Conservation (phyloP, 2,329 filamentous ascomycete species). For the Colletotrichum spinosum region DNA sequence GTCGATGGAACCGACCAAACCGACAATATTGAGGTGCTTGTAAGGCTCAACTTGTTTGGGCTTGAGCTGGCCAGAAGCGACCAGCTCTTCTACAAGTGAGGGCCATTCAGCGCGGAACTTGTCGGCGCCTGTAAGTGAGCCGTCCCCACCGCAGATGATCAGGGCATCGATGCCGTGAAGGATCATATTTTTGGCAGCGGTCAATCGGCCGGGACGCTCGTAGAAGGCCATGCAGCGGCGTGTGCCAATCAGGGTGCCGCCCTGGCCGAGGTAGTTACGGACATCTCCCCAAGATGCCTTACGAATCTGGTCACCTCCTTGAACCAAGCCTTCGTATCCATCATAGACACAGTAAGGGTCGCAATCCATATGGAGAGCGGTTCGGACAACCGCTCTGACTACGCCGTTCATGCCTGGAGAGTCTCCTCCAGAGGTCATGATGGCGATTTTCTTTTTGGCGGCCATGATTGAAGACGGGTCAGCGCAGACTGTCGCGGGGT, state of each 20-base stretch:
- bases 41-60: conserved; percentile 79
- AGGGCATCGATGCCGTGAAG: conserved; percentile 93
- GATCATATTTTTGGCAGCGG: conserved; percentile 94
- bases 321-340: conserved; percentile 94
- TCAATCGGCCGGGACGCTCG: conserved; percentile 84
- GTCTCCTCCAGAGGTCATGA: conserved; percentile 96
- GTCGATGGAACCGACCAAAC: conserved; percentile 96
- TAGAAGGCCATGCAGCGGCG: conserved; percentile 94
- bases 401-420: conserved; percentile 95
- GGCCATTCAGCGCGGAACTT: conserved; percentile 95
- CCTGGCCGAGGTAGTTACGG: conserved; percentile 91
- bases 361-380: conserved; percentile 86
- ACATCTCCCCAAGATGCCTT: conserved; percentile 94
- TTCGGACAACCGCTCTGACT: conserved; percentile 90
- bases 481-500: too few relatives aligned
- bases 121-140: conserved; percentile 95
- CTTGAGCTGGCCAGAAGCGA: conserved; percentile 77
- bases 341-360: conserved; percentile 88
- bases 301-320: conserved; percentile 88
- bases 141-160: conserved; percentile 97
- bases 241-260: conserved; percentile 95
- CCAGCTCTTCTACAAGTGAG: conserved; percentile 85
- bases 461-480: conserved; percentile 49
- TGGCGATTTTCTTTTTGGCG: conserved; percentile 76
- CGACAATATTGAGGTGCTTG: conserved; percentile 93